Percentiles rank a stretch among this genome's conserved stretches.
Evolutionary conservation across 1,139 yeast species (phyloP).

Genomic region (Geotrichum armillariae): DNA sequence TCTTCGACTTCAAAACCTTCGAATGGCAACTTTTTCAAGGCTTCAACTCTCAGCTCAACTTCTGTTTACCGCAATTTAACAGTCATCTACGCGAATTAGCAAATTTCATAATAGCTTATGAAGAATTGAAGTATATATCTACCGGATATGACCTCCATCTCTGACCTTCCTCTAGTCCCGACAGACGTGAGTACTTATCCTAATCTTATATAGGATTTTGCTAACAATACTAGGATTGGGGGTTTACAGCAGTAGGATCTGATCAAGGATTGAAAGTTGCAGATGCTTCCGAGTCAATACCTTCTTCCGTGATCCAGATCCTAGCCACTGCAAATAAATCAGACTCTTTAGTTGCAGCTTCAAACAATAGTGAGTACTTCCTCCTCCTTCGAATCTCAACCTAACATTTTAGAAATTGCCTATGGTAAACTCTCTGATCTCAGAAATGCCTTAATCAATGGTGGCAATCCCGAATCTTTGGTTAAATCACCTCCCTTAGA

Average conservation of each 20-base stretch:
- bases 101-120: not conserved
- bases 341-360: constrained; percentile 12
- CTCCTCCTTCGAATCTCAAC: not conserved
- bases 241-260: constrained; percentile 26
- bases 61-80: too few relatives aligned
- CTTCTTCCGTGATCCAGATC: constrained; percentile 19
- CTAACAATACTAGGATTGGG: constrained; percentile 29
- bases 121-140: not conserved
- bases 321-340: constrained; percentile 16
- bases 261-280: constrained; percentile 26
- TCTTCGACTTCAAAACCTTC: too few relatives aligned
- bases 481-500: constrained; percentile 10
- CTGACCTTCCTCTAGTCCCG: constrained; percentile 5
- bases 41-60: too few relatives aligned
- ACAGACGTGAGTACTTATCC: constrained; percentile 6
- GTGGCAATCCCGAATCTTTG: not conserved
- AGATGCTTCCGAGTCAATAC: constrained; percentile 24
- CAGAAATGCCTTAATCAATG: not conserved
- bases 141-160: constrained; percentile 5
- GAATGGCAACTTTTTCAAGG: not conserved
- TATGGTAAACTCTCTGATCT: constrained; percentile 10
- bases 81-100: too few relatives aligned
- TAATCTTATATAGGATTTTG: not conserved
- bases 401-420: constrained; percentile 2
- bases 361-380: constrained; percentile 11